phyloP scores from a whole-genome alignment of 305 asterid species.

The Solanum hybrid region DNA sequence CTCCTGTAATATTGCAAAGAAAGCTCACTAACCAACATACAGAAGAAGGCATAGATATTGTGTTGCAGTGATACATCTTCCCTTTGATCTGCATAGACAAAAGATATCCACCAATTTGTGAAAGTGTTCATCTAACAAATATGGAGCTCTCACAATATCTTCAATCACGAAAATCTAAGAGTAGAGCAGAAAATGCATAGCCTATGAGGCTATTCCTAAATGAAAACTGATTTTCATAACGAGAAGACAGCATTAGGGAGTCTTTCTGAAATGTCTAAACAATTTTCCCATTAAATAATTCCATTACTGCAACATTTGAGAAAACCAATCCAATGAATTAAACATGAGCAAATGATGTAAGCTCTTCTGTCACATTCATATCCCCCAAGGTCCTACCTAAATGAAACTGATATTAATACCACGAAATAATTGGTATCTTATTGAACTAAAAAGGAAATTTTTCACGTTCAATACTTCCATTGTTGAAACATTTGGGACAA shows the following conservation, averaged over 20 bases:
- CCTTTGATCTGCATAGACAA: conserved; percentile 44
- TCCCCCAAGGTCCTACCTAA: not conserved
- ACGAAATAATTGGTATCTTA: not conserved
- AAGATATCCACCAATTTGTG: not conserved
- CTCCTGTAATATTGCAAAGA: not conserved
- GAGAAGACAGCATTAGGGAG: not conserved
- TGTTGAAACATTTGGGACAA: not conserved
- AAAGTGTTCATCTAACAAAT: not conserved
- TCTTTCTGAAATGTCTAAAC: not conserved
- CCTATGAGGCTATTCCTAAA: not conserved
- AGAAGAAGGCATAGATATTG: conserved; percentile 64
- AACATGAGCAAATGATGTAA: not conserved
- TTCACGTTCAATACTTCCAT: not conserved
- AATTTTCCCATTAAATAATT: not conserved
- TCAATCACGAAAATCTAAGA: not conserved
- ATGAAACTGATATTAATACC: not conserved
- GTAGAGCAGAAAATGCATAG: not conserved
- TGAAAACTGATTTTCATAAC: not conserved
- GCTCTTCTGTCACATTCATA: not conserved
- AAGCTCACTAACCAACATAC: conserved; percentile 60
- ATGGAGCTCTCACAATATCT: not conserved
- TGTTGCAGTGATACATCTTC: conserved; percentile 14
- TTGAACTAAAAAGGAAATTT: not conserved
- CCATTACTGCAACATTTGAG: not conserved
- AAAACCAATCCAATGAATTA: not conserved